Percentiles rank a stretch among this genome's conserved stretches.
phyloP scores from a whole-genome alignment of 2,329 filamentous ascomycete species.

The Xylariales sp. region DNA sequence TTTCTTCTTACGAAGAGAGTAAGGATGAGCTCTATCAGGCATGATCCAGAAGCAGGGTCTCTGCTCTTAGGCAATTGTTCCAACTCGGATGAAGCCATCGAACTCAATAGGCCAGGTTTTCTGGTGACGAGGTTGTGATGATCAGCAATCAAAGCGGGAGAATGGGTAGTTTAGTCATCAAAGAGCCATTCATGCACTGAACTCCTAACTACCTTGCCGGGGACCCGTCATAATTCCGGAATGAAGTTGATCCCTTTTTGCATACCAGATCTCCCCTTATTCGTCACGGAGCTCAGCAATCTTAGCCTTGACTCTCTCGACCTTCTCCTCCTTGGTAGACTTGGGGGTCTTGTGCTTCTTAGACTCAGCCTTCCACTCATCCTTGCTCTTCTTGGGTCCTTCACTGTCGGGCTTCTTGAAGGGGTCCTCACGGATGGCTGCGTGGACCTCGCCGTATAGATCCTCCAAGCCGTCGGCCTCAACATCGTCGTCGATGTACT shows the following conservation, averaged over 20 bases:
- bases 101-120: too few species aligned
- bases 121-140: too few species aligned
- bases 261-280: conserved; percentile 24
- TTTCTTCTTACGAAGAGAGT: too few species aligned
- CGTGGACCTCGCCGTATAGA: conserved; percentile 90
- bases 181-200: conserved; percentile 8
- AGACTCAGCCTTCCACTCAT: conserved; percentile 92
- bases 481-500: conserved; percentile 95
- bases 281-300: conserved; percentile 73
- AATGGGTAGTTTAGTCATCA: too few species aligned
- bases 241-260: conserved; percentile 19
- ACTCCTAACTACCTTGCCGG: conserved; percentile 22
- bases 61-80: too few species aligned
- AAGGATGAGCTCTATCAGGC: too few species aligned
- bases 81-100: not conserved
- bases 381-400: conserved; percentile 90
- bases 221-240: conserved; percentile 25
- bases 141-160: too few species aligned
- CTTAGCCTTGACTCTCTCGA: conserved; percentile 80
- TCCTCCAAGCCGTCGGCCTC: conserved; percentile 98
- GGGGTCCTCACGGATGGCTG: conserved; percentile 94
- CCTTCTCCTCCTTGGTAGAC: conserved; percentile 78
- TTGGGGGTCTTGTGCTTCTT: conserved; percentile 80
- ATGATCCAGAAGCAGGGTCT: too few species aligned
- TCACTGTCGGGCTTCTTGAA: conserved; percentile 83